phyloP scores from a whole-genome alignment of 768 basidiomycete species.

The Imleria badia region DNA sequence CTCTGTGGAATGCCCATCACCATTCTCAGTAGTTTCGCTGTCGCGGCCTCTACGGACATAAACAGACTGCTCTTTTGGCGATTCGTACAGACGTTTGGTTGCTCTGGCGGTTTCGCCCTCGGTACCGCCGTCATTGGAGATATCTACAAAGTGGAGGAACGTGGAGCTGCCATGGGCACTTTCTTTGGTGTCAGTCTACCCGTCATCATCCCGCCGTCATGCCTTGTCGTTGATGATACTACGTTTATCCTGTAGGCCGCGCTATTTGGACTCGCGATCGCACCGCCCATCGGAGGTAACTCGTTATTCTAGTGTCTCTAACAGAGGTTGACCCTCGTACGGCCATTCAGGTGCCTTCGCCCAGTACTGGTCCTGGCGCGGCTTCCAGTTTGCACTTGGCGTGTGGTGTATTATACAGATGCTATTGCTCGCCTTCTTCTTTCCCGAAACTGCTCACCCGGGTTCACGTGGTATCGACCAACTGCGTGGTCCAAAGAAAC shows the following conservation, averaged over 20 bases:
- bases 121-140: conserved; percentile 65
- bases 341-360: conserved; percentile 42
- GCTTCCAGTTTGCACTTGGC: conserved; percentile 51
- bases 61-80: conserved; percentile 55
- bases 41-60: conserved; percentile 46
- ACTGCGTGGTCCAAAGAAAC: conserved; percentile 17
- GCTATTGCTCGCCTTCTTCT: conserved; percentile 39
- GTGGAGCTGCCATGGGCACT: conserved; percentile 58
- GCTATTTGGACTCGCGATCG: conserved; percentile 59
- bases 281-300: conserved; percentile 57
- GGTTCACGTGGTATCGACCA: conserved; percentile 56
- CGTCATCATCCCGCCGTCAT: not conserved
- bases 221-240: not conserved
- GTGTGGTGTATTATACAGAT: conserved; percentile 40
- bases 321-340: not conserved
- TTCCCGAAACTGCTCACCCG: conserved; percentile 73
- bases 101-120: conserved; percentile 53
- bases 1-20: conserved; percentile 58
- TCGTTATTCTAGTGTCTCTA: not conserved
- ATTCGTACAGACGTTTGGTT: conserved; percentile 64
- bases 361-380: conserved; percentile 66
- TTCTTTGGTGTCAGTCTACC: conserved; percentile 47
- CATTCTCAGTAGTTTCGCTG: conserved; percentile 58
- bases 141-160: conserved; percentile 63
- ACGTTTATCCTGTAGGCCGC: conserved; percentile 33